Evolutionary conservation across 257 asterid genomes (phyloP).

Genomic region (Solanum raphanifolium): DNA sequence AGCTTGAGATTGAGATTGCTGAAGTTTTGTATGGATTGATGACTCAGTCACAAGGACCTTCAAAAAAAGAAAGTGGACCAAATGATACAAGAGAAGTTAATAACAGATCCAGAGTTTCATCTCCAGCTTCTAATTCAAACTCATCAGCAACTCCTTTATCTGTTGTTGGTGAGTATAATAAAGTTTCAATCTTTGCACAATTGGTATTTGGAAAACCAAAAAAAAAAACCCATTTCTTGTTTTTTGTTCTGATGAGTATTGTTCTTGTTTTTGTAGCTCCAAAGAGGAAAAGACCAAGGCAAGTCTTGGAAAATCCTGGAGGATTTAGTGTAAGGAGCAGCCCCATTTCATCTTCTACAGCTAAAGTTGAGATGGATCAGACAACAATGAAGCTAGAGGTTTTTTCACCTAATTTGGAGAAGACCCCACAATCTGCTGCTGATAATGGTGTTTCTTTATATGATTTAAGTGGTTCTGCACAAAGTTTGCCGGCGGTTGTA

Average conservation of each 20-base stretch:
- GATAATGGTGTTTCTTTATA: constrained; percentile 25
- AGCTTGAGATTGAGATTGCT: constrained; percentile 89
- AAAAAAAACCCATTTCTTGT: neutral
- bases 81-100: constrained; percentile 45
- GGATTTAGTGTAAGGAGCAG: constrained; percentile 35
- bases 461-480: constrained; percentile 28
- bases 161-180: constrained; percentile 53
- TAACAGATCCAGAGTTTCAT: constrained; percentile 50
- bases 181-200: neutral
- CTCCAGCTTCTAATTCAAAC: constrained; percentile 57
- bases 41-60: constrained; percentile 69
- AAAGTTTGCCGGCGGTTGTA: constrained; percentile 5
- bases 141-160: constrained; percentile 34
- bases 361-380: constrained; percentile 48
- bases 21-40: constrained; percentile 80
- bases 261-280: constrained; percentile 44
- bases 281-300: constrained; percentile 78
- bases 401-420: constrained; percentile 40
- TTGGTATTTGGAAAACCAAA: neutral
- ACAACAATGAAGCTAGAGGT: constrained; percentile 35
- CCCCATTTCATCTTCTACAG: constrained; percentile 21
- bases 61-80: constrained; percentile 39
- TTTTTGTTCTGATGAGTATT: neutral
- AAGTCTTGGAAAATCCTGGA: constrained; percentile 42
- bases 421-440: constrained; percentile 28